These are phyloP conservation scores for Pythium dissimile DNA, from an alignment of 352 stramenopile genomes.

Conservation along the genomic window DNA sequence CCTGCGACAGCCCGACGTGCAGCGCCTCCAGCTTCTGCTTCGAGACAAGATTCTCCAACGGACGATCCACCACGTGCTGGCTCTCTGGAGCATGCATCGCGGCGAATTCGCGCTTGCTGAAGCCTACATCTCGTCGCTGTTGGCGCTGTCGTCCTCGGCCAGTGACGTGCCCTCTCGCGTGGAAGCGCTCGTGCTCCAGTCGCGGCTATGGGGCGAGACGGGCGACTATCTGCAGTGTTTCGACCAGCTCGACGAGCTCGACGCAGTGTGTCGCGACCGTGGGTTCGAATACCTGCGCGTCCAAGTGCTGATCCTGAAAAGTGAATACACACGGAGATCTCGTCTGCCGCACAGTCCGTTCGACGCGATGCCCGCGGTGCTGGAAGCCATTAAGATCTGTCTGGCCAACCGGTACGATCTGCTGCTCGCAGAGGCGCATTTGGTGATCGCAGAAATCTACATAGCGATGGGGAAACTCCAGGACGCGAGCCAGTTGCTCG, in stretches of 20 bases:
- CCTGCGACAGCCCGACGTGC: constrained; percentile 7
- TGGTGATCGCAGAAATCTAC: constrained; percentile 61
- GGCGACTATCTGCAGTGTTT: constrained; percentile 41
- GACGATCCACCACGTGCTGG: constrained; percentile 47
- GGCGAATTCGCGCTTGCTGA: constrained; percentile 39
- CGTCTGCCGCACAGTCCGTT: constrained; percentile 43
- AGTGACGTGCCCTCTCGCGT: constrained; percentile 49
- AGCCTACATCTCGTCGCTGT: constrained; percentile 39
- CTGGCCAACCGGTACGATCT: constrained; percentile 50
- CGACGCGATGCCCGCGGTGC: constrained; percentile 34
- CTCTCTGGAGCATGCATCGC: constrained; percentile 45
- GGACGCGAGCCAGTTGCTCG: constrained; percentile 43
- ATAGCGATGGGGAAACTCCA: constrained; percentile 50
- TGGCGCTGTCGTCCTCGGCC: constrained; percentile 38
- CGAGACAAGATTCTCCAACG: constrained; percentile 33
- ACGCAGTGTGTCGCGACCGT: constrained; percentile 37
- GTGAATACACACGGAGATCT: constrained; percentile 33
- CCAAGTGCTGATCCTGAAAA: constrained; percentile 46
- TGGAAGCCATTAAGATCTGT: constrained; percentile 51
- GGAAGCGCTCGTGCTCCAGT: constrained; percentile 34
- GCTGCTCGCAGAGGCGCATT: constrained; percentile 51
- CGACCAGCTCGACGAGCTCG: constrained; percentile 33
- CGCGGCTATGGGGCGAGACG: constrained; percentile 26
- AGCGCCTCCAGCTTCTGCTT: constrained; percentile 11
- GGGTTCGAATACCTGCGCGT: constrained; percentile 43